phyloP scores from a whole-genome alignment of 306 rosid species.

The Sechiopsis laciniata region DNA sequence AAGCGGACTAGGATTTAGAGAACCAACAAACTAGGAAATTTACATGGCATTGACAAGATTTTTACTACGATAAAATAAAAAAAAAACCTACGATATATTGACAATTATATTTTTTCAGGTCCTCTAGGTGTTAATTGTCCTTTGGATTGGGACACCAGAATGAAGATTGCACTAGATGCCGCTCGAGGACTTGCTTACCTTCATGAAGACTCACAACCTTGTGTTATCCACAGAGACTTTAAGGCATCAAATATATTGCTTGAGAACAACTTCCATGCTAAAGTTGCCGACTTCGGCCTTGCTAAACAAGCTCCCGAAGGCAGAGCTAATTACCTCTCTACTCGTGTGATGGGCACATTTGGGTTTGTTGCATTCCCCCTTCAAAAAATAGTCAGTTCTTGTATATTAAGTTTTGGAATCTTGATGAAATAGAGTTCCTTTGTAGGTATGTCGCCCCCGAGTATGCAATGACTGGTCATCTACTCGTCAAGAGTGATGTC shows the following conservation, averaged over 20 bases:
- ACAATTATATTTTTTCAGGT: conserved; percentile 38
- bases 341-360: conserved; percentile 98
- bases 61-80: too few relatives aligned
- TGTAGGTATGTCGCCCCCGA: conserved; percentile 97
- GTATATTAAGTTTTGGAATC: conserved; percentile 20
- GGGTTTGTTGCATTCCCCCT: conserved; percentile 55
- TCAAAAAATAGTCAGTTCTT: conserved; percentile 20
- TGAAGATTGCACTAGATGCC: conserved; percentile 97
- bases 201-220: conserved; percentile 95
- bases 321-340: conserved; percentile 74
- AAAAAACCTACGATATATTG: not conserved
- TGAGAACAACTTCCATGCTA: conserved; percentile 83
- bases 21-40: not conserved
- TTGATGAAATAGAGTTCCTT: conserved; percentile 26
- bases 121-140: conserved; percentile 90
- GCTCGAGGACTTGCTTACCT: conserved; percentile 95
- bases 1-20: not conserved
- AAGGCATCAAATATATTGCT: conserved; percentile 95
- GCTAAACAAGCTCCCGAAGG: conserved; percentile 98
- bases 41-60: not conserved
- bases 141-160: conserved; percentile 94
- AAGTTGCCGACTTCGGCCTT: conserved; percentile 97
- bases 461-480: conserved; percentile 96
- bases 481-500: conserved; percentile 91
- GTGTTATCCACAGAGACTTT: conserved; percentile 92